A percentile compares a stretch with the other conserved stretches of the same genome.
Conservation (phyloP, 2,329 filamentous ascomycete genomes). For the Thermochaetoides dissita region DNA sequence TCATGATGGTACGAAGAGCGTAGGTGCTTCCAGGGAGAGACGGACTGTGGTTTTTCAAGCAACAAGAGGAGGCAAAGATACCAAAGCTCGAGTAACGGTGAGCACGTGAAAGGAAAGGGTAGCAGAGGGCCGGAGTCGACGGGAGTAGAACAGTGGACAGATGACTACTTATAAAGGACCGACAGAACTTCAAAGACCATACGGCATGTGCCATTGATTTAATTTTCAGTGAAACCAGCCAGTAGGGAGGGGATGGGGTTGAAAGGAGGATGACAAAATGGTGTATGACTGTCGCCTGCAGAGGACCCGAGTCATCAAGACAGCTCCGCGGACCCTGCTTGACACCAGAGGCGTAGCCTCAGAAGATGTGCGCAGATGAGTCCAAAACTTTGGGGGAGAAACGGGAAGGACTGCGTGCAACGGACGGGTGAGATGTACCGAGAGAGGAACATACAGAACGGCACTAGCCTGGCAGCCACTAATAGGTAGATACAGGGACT, state of each 20-base stretch:
- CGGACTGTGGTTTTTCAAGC: not conserved
- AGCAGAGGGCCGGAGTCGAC: constrained; percentile 2
- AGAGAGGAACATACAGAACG: no score
- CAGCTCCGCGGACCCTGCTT: no score
- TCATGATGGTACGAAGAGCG: constrained; percentile 19
- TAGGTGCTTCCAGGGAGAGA: no score
- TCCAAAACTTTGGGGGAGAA: constrained; percentile 1
- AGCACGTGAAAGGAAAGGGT: constrained; percentile 3
- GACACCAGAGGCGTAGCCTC: not conserved
- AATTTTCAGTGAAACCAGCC: constrained; percentile 17
- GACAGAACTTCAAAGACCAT: constrained; percentile 20
- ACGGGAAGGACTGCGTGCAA: constrained; percentile 3
- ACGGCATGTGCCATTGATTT: no score
- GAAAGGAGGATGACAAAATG: constrained; percentile 14
- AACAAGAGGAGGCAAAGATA: constrained; percentile 4
- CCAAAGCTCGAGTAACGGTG: not conserved
- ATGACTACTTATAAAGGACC: constrained; percentile 20
- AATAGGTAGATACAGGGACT: constrained; percentile 5
- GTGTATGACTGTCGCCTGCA: constrained; percentile 9
- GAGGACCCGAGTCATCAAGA: constrained; percentile 12
- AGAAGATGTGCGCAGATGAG: not conserved
- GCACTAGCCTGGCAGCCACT: not conserved
- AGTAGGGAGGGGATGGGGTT: constrained; percentile 21
- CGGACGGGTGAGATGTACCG: no score
- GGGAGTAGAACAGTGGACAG: constrained; percentile 3